Conservation (phyloP, 2,329 filamentous ascomycete species). For the Celoporthe dispersa region DNA sequence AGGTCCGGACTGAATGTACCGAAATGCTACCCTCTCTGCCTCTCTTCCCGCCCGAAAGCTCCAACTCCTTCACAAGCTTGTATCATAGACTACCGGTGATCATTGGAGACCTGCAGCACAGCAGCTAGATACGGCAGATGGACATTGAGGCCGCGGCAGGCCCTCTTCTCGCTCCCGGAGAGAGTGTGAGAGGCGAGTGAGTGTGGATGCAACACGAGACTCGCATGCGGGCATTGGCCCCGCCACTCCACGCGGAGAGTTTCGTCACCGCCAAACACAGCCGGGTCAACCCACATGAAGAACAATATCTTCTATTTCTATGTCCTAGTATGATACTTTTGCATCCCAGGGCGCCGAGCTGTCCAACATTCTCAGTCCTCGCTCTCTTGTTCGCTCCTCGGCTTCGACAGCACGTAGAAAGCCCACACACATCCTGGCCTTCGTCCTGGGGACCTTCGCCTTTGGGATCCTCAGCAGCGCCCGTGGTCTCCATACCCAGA, state of each 20-base stretch:
- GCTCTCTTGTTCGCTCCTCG: slow-evolving; percentile 15
- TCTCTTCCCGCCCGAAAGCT: too few species aligned
- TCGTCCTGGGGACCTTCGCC: neutral
- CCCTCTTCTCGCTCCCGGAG: neutral
- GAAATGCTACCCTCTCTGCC: neutral
- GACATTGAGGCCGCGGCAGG: neutral
- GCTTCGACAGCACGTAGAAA: neutral
- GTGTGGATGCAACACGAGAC: neutral
- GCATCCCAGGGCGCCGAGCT: slow-evolving; percentile 12
- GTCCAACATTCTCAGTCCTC: neutral
- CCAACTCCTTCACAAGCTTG: too few species aligned
- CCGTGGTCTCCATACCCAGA: neutral
- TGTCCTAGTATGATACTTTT: slow-evolving; percentile 21
- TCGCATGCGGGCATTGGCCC: neutral
- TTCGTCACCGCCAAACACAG: slow-evolving; percentile 9
- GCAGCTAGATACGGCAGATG: too few species aligned
- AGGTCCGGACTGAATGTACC: neutral
- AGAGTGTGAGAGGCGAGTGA: neutral
- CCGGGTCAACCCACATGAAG: neutral
- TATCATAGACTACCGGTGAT: neutral
- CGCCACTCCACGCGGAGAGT: neutral
- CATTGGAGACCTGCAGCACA: neutral
- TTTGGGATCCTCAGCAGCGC: neutral
- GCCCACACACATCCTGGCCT: neutral
- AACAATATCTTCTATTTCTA: slow-evolving; percentile 29